Evolutionary conservation across 2,329 filamentous ascomycete genomes (phyloP), one percentile per base, ranked within the genome.

Genomic region (Fonsecaea pugnacius): DNA sequence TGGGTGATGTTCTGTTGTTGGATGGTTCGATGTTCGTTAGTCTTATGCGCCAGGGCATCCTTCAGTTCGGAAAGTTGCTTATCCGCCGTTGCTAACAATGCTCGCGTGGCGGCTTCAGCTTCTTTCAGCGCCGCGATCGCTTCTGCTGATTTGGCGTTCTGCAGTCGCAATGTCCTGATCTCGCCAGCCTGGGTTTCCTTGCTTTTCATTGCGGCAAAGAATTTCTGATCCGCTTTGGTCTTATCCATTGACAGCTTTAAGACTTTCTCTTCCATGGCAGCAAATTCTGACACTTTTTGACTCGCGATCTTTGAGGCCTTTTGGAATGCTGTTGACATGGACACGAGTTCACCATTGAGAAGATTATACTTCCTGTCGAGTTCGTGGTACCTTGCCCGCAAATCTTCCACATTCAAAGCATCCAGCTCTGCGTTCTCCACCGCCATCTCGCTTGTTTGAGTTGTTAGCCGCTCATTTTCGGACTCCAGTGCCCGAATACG

Each of bases 161-260:
- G 93, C 67, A 87, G 84, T 66, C 92, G 88, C 63, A 97, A 80
- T 3, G 89, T 85, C 70, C 91, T 85, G 53, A 96, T 89, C 78
- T 98, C 94, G 64, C 86, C 84, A 63, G 92, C 89, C 57, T 92
- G 85, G 51, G 90, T 89, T 73, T 98, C 94, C 73, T 94, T 96
- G 70, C 93, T 90, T 75, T 96, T 97, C 83, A 96, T 92, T 8
- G 93, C 92, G 1, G 91, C 91, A 76, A 98, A 98, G 75, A 96
- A 99, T 78, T 98, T 98, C 74, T 98, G 94, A 73, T 99, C 95
- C 1, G 94, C 94, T 77, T 97, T 98, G 69, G 89, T 88, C 80
- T 99, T 99, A 78, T 99, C 92, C 0, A 92, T 91, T 46, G 86
- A 87, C 21, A 96, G 80, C 27, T 90, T 82, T 18, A 86, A 80